Evolutionary conservation across 2,329 filamentous ascomycete species (phyloP).

Genomic region (Trichoderma koningiopsis): DNA sequence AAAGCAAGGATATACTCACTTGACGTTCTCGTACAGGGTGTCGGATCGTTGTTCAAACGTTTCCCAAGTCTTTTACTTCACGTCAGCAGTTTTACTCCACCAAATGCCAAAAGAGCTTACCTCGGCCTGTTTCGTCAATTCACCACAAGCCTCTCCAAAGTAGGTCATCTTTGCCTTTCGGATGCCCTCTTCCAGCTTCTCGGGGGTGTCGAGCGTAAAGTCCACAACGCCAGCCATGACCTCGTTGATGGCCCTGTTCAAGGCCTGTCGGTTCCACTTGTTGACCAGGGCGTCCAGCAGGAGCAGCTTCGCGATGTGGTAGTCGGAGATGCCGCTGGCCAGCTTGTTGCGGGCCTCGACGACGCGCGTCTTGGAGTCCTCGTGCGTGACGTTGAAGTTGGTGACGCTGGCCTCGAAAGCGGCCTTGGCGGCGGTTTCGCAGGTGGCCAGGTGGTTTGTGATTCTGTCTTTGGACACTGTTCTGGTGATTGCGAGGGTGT

Average conservation of each 20-base stretch:
- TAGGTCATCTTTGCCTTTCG: slow-evolving; percentile 19
- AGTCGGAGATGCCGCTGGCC: slow-evolving; percentile 15
- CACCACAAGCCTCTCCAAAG: slow-evolving; percentile 21
- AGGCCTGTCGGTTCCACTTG: slow-evolving; percentile 20
- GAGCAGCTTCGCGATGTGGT: slow-evolving; percentile 22
- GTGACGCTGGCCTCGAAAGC: slow-evolving; percentile 9
- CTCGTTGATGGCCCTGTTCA: slow-evolving; percentile 17
- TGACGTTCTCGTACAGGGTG: slow-evolving; percentile 18
- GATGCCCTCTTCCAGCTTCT: slow-evolving; percentile 18
- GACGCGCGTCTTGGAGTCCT: slow-evolving; percentile 10
- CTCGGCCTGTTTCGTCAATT: slow-evolving; percentile 18
- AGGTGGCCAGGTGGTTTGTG: slow-evolving; percentile 12
- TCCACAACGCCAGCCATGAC: slow-evolving; percentile 15
- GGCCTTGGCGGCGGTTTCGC: slow-evolving; percentile 12
- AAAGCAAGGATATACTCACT: neutral
- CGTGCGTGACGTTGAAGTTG: slow-evolving; percentile 15
- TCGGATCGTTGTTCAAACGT: slow-evolving; percentile 17
- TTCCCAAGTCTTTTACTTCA: slow-evolving; percentile 11
- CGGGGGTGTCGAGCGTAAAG: slow-evolving; percentile 14
- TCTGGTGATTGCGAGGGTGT: slow-evolving; percentile 16
- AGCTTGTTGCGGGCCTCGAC: slow-evolving; percentile 8
- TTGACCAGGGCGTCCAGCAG: slow-evolving; percentile 17
- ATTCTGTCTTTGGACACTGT: slow-evolving; percentile 12
- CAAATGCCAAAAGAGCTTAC: neutral
- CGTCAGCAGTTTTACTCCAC: slow-evolving; percentile 1